Evolutionary conservation across 306 rosid genomes (phyloP).

Genomic region (Lotus japonicus): DNA sequence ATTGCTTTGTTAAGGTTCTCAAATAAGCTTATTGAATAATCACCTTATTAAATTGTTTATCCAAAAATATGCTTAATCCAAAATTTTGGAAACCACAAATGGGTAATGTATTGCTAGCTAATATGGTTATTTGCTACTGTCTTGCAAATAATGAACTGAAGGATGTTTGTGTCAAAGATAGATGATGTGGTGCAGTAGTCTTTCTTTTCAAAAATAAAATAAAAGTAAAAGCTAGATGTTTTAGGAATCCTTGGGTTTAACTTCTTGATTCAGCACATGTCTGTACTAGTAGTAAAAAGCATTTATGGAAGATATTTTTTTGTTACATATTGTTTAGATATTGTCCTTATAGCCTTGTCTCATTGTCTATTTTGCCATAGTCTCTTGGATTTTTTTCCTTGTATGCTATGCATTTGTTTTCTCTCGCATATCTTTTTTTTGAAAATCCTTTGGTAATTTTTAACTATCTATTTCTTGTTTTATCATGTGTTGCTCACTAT

Average conservation of each 20-base stretch:
- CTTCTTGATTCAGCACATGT: not conserved
- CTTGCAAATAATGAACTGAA: not conserved
- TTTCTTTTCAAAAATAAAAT: not conserved
- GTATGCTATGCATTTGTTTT: not conserved
- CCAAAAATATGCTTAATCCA: too few species aligned
- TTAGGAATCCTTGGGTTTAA: conserved; percentile 1
- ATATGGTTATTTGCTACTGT: not conserved
- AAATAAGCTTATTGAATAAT: too few species aligned
- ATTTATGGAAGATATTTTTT: not conserved
- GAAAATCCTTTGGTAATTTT: not conserved
- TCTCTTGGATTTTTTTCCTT: not conserved
- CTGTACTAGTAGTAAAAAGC: conserved; percentile 2
- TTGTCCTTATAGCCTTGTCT: not conserved
- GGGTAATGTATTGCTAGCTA: not conserved
- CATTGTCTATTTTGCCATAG: not conserved
- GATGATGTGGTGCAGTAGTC: not conserved
- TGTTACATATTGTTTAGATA: not conserved
- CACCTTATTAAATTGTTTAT: too few species aligned
- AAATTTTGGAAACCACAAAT: not conserved
- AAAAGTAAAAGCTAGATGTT: not conserved
- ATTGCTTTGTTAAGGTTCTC: too few species aligned
- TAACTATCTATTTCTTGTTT: conserved; percentile 1
- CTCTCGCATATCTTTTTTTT: not conserved
- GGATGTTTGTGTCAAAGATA: not conserved
- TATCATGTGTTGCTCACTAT: not conserved